Percentiles rank a stretch among this genome's conserved stretches.
Evolutionary conservation across 2,329 filamentous ascomycete species (phyloP).

Genomic region (Mollisia scopiformis): DNA sequence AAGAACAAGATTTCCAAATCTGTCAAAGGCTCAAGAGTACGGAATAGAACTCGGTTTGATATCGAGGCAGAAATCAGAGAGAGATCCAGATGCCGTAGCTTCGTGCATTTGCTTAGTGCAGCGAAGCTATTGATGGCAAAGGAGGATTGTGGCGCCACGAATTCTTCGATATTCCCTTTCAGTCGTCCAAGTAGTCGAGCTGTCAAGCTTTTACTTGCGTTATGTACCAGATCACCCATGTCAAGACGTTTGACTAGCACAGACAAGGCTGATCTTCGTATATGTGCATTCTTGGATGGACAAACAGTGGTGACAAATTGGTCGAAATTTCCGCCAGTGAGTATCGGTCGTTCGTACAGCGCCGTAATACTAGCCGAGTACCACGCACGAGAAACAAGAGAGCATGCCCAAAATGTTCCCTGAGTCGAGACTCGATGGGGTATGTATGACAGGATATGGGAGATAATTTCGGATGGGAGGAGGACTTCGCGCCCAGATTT

Average conservation of each 20-base stretch:
- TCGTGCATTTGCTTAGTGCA: slow-evolving; percentile 37
- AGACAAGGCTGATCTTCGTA: slow-evolving; percentile 34
- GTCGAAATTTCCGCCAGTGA: slow-evolving; percentile 35
- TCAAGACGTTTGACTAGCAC: slow-evolving; percentile 34
- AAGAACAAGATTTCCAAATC: slow-evolving; percentile 37
- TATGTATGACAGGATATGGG: slow-evolving; percentile 34
- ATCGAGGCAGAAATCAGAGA: slow-evolving; percentile 37
- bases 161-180: slow-evolving; percentile 37
- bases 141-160: slow-evolving; percentile 37
- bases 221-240: slow-evolving; percentile 38
- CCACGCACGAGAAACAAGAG: slow-evolving; percentile 36
- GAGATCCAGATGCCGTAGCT: slow-evolving; percentile 35
- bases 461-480: slow-evolving; percentile 37
- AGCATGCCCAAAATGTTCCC: slow-evolving; percentile 32
- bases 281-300: slow-evolving; percentile 40
- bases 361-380: slow-evolving; percentile 30
- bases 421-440: slow-evolving; percentile 26
- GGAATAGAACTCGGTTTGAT: slow-evolving; percentile 35
- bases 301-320: slow-evolving; percentile 37
- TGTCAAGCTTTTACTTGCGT: slow-evolving; percentile 34
- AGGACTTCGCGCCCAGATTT: slow-evolving; percentile 26
- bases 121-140: slow-evolving; percentile 39
- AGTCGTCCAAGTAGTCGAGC: slow-evolving; percentile 36
- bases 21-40: slow-evolving; percentile 33
- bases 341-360: slow-evolving; percentile 34